Base-by-base conservation (phyloP, 1,284 basidiomycete species). In the Cryptococcus neoformans region DNA sequence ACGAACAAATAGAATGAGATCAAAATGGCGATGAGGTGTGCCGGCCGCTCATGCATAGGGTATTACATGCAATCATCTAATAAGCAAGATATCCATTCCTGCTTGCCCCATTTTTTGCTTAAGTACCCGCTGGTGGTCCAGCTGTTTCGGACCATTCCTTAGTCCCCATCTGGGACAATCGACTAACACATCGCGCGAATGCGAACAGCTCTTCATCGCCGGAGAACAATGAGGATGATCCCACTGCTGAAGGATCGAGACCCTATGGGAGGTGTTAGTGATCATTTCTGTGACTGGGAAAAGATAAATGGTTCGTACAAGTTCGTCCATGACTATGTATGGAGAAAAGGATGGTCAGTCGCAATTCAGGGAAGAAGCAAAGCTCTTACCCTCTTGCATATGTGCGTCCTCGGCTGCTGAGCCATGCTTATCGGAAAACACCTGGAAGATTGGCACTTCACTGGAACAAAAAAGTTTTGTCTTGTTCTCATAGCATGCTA, bases 141-240 rank as follows among this genome's bases (percentile, higher is more conserved):
- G 51, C 37, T 2, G 44, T 55, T 39, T 70, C 69, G 3, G 68
- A 68, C 69, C 69, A 72, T 51, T 72, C 68, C 52, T 72, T 65
- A 12, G 69, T 72, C 7, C 92, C 89, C 92, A 96, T 95, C 76
- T 96, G 87, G 38, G 91, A 88, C 34, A 96, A 79, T 50, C 92
- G 83, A 36, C 90, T 92, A 68, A 92, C 93, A 40, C 92, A 93
- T 50, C 93, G 83, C 9, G 92, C 92, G 74, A 95, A 97, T 0
- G 93, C 93, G 73, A 97, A 96, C 6, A 95, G 73, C 76, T 97
- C 93, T 75, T 96, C 93, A 68, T 96, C 92, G 4, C 92, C 91
- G 0, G 86, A 87, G 73, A 96, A 97, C 77, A 97, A 88, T 21
- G 90, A 88, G 56, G 88, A 89, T 1, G 82, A 81, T 34, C 91